phyloP scores from a whole-genome alignment of 257 asterid genomes.

The Capsicum rhomboideum region DNA sequence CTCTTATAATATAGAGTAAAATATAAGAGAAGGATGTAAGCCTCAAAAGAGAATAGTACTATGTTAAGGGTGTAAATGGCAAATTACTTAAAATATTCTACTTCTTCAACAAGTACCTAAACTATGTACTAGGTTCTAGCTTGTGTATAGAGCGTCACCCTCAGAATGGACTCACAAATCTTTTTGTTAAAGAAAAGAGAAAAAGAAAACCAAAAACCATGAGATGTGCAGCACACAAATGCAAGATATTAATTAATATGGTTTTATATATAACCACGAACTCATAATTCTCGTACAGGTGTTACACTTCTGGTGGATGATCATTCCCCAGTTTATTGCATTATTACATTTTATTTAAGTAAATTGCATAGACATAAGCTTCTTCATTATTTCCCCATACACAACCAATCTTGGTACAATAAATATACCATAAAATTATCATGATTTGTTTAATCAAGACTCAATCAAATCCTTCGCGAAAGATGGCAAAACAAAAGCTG shows the following conservation, averaged over 20 bases:
- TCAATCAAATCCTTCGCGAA: neutral
- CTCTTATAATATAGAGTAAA: no score
- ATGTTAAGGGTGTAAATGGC: no score
- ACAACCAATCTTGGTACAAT: neutral
- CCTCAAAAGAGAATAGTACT: no score
- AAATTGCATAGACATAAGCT: neutral
- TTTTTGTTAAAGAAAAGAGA: no score
- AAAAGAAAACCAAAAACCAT: no score
- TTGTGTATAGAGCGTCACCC: no score
- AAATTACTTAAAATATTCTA: no score
- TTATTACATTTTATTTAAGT: neutral
- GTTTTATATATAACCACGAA: neutral
- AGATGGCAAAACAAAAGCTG: slow-evolving; percentile 2
- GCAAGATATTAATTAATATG: neutral
- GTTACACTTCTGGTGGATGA: neutral
- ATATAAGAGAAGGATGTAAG: no score
- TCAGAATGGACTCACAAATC: no score
- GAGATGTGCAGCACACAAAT: no score
- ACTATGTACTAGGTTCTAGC: no score
- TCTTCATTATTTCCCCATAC: neutral
- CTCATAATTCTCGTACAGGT: neutral
- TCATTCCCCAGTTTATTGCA: neutral
- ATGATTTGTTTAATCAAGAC: neutral
- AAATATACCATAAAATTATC: neutral
- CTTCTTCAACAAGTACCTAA: no score